phyloP scores from a whole-genome alignment of 495 filamentous ascomycete species.

The Halenospora varia region DNA sequence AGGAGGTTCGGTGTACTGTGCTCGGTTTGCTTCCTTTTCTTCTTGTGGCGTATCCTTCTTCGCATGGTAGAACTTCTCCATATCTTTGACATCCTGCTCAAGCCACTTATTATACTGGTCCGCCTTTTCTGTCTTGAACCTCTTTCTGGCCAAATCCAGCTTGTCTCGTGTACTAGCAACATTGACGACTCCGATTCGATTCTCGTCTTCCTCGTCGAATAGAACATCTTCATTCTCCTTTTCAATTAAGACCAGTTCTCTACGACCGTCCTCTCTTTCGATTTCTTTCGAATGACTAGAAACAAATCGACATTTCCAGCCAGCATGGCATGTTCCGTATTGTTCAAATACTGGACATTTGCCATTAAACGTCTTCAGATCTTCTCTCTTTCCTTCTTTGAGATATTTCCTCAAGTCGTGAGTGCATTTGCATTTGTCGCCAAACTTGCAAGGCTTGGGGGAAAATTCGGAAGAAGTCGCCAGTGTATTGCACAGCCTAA shows the following conservation, averaged over 20 bases:
- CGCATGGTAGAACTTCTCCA: conserved; percentile 47
- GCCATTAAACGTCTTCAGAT: conserved; percentile 68
- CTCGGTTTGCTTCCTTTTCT: conserved; percentile 62
- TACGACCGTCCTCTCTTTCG: conserved; percentile 67
- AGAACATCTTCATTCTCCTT: conserved; percentile 25
- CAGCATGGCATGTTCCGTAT: conserved; percentile 69
- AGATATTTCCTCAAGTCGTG: conserved; percentile 86
- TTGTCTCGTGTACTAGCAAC: conserved; percentile 62
- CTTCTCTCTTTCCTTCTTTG: conserved; percentile 72
- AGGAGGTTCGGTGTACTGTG: conserved; percentile 76
- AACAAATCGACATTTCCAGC: conserved; percentile 92
- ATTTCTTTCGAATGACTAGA: conserved; percentile 75
- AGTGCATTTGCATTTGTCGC: conserved; percentile 69
- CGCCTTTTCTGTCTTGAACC: conserved; percentile 61
- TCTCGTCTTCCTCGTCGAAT: conserved; percentile 31
- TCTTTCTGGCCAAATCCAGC: conserved; percentile 62
- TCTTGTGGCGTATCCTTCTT: conserved; percentile 38
- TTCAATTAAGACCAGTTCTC: conserved; percentile 69
- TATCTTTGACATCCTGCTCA: conserved; percentile 51
- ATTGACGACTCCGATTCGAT: conserved; percentile 63
- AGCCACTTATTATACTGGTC: conserved; percentile 75
- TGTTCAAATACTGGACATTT: conserved; percentile 77
- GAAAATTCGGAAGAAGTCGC: conserved; percentile 69
- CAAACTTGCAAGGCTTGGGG: conserved; percentile 66
- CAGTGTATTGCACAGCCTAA: conserved; percentile 72